Evolutionary conservation across 257 asterid species (phyloP), one percentile per base, ranked within the genome.

Genomic region (Lavandula angustifolia): DNA sequence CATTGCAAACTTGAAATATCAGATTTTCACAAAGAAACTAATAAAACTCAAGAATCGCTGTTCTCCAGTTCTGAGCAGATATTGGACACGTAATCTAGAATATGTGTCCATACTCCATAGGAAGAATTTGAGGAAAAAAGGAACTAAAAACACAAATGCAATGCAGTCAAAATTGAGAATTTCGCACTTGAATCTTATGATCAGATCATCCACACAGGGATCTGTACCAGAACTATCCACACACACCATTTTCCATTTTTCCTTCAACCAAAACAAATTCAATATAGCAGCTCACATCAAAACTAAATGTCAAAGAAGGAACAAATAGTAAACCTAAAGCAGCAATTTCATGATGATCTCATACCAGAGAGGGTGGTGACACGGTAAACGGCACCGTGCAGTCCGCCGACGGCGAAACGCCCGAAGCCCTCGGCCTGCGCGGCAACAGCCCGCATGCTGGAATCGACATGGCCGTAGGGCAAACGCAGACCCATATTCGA

Each of bases 361-460:
- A 34, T 51, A 91, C 98, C 96, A 33, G 91, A 75, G 32, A 91
- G 87, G 38, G 84, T 66, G 59, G 86, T 84, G 79, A 88, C 98
- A 27, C 69, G 55, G 73, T 79, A 83, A 61, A 86, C 71, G 66
- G 83, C 82, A 63, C 96, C 95, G 62, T 83, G 68, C 8, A 79
- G 80, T 29, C 96, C 98, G 68, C 96, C 98, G 66, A 83, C 47
- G 22, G 98, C 68, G 59, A 69, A 76, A 11, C 94, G 81, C 55
- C 96, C 98, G 81, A 88, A 91, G 12, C 96, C 98, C 88, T 91
- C 96, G 17, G 98, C 96, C 61, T 80, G 86, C 66, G 80, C 90
- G 46, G 96, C 90, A 62, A 91, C 29, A 12, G 88, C 82, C 65
- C 89, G 79, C 66, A 91, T 74, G 80, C 75, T 75, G 66, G 74